Evolutionary conservation across 768 basidiomycete species (phyloP).

Genomic region (Suillus plorans): DNA sequence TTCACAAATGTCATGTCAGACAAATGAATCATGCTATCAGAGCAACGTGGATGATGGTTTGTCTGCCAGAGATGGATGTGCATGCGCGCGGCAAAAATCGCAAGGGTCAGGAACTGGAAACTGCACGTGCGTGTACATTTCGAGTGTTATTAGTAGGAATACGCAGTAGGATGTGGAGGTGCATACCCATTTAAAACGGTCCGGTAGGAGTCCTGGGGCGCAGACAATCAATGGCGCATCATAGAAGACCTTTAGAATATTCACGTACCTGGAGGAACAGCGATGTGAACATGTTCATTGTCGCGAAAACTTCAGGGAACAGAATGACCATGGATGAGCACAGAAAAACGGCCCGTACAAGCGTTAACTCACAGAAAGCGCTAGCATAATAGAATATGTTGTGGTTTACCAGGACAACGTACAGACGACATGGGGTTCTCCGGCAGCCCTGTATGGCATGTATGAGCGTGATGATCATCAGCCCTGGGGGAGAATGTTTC

Average conservation of each 20-base stretch:
- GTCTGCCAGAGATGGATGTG: background rate
- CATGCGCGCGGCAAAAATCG: background rate
- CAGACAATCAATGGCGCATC: background rate
- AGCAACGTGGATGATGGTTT: no score
- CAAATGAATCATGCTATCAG: no score
- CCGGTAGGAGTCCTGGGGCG: background rate
- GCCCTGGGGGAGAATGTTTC: background rate
- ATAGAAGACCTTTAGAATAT: background rate
- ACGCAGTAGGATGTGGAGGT: background rate
- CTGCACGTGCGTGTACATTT: background rate
- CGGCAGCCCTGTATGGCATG: background rate
- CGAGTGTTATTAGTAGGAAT: background rate
- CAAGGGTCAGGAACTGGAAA: background rate
- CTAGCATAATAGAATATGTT: background rate
- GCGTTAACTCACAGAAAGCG: background rate
- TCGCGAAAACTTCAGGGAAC: background rate
- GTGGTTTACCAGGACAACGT: background rate
- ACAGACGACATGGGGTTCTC: background rate
- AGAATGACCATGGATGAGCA: background rate
- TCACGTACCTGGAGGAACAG: background rate
- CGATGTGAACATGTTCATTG: background rate
- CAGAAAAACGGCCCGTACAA: background rate
- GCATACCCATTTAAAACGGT: background rate
- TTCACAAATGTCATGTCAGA: no score
- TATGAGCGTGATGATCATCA: background rate